Percentiles rank a stretch among this genome's conserved stretches.
Evolutionary conservation across 257 asterid species (phyloP).

Genomic region (Lycium barbarum): DNA sequence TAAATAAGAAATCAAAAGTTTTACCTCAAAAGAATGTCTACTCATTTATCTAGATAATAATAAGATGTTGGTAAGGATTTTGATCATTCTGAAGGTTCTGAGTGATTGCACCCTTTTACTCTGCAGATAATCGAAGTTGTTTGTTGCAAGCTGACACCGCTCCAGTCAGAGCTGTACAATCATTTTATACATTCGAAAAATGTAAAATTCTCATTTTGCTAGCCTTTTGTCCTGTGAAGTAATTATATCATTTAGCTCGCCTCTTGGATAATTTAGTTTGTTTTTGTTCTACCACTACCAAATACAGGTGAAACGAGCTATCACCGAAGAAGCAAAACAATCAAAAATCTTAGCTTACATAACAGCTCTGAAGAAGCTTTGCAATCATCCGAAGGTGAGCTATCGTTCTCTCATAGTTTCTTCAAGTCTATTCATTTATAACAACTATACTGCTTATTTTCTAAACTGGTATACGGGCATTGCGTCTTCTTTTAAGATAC

Average conservation of each 20-base stretch:
- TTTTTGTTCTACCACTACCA: slow-evolving; percentile 31
- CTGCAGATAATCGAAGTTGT: slow-evolving; percentile 89
- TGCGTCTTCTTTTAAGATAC: slow-evolving; percentile 25
- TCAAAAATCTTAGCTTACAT: slow-evolving; percentile 91
- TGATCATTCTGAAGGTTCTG: background rate
- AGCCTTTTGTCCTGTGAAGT: slow-evolving; percentile 24
- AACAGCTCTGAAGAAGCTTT: slow-evolving; percentile 95
- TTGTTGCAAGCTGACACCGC: slow-evolving; percentile 94
- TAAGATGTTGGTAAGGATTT: background rate
- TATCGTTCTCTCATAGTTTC: slow-evolving; percentile 18
- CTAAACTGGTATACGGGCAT: background rate
- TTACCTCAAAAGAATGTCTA: background rate
- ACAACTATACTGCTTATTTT: background rate
- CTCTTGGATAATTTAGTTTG: slow-evolving; percentile 30
- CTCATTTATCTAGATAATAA: slow-evolving; percentile 7
- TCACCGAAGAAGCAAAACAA: slow-evolving; percentile 78
- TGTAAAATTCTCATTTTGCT: slow-evolving; percentile 50
- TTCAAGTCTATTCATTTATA: slow-evolving; percentile 9
- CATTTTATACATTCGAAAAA: slow-evolving; percentile 97
- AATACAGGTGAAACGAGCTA: slow-evolving; percentile 86
- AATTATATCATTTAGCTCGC: slow-evolving; percentile 30
- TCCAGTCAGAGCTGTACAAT: slow-evolving; percentile 79
- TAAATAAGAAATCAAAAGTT: background rate
- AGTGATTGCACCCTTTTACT: slow-evolving; percentile 13
- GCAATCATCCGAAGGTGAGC: slow-evolving; percentile 98